These are phyloP conservation scores for Oryza australiensis DNA, from an alignment of 176 grass and related monocot species.

Conservation along the genomic window DNA sequence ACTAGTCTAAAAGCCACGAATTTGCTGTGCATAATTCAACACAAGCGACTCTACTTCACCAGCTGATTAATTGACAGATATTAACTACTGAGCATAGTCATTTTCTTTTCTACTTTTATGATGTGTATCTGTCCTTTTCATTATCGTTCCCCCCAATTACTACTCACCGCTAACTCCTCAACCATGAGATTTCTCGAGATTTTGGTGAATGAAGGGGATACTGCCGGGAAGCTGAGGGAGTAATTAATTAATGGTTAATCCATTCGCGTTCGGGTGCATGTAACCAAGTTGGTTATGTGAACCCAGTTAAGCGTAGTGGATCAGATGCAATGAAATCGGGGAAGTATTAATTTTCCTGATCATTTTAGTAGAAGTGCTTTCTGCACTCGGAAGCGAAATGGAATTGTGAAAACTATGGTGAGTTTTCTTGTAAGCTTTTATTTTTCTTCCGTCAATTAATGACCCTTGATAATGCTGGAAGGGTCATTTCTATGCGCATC, in stretches of 20 bases:
- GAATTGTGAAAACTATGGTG: background rate
- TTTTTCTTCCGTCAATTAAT: background rate
- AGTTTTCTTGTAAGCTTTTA: background rate
- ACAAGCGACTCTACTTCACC: background rate
- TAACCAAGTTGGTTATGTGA: constrained; percentile 24
- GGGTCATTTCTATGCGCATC: background rate
- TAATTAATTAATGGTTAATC: background rate
- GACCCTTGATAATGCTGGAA: background rate
- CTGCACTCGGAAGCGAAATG: constrained; percentile 20
- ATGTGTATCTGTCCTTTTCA: constrained; percentile 3
- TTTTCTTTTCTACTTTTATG: background rate
- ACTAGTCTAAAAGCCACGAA: constrained; percentile 38
- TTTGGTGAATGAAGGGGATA: background rate
- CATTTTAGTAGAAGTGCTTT: background rate
- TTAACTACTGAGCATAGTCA: background rate
- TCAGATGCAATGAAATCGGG: background rate
- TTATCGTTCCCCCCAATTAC: background rate
- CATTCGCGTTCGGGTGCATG: background rate
- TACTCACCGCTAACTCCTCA: background rate
- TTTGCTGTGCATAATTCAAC: constrained; percentile 22
- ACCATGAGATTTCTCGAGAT: background rate
- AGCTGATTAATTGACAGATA: constrained; percentile 18
- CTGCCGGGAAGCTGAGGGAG: background rate
- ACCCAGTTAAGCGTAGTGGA: background rate
- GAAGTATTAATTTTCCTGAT: background rate